Evolutionary conservation across 2,329 filamentous ascomycete species (phyloP).

Genomic region (Tolypocladium endophyticum): DNA sequence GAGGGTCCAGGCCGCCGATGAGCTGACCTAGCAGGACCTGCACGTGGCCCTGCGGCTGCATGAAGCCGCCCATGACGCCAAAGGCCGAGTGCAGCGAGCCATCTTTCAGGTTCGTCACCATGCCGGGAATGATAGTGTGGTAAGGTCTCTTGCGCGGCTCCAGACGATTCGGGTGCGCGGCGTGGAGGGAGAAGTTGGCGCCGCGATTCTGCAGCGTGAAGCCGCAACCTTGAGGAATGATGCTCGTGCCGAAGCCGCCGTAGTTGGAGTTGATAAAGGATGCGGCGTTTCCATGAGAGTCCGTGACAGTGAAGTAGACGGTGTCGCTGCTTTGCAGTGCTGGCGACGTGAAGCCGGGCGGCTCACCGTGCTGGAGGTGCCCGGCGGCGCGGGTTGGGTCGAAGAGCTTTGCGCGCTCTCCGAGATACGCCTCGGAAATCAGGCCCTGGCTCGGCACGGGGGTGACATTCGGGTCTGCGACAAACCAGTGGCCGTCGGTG

Average conservation of each 20-base stretch:
- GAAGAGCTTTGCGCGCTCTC: conserved; percentile 53
- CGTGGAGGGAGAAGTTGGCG: conserved; percentile 67
- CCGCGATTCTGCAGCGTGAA: conserved; percentile 94
- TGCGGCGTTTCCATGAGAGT: conserved; percentile 75
- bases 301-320: conserved; percentile 84
- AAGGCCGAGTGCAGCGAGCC: conserved; percentile 73
- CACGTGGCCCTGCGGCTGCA: conserved; percentile 95
- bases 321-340: conserved; percentile 83
- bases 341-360: conserved; percentile 41
- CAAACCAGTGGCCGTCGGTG: conserved; percentile 81
- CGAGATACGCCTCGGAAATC: conserved; percentile 64
- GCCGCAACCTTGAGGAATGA: conserved; percentile 76
- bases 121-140: conserved; percentile 92
- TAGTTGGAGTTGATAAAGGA: conserved; percentile 98
- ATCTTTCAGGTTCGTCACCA: conserved; percentile 70
- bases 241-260: conserved; percentile 74
- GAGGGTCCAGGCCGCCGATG: conserved; percentile 69
- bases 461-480: conserved; percentile 67
- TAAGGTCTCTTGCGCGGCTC: conserved; percentile 82
- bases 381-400: conserved; percentile 47
- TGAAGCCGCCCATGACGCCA: conserved; percentile 96
- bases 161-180: conserved; percentile 67
- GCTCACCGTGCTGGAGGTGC: conserved; percentile 52
- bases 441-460: conserved; percentile 61
- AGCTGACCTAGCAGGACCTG: conserved; percentile 88